Evolutionary conservation across 2,329 filamentous ascomycete species (phyloP), one percentile per base, ranked within the genome.

Genomic region (Colletotrichum sojae): DNA sequence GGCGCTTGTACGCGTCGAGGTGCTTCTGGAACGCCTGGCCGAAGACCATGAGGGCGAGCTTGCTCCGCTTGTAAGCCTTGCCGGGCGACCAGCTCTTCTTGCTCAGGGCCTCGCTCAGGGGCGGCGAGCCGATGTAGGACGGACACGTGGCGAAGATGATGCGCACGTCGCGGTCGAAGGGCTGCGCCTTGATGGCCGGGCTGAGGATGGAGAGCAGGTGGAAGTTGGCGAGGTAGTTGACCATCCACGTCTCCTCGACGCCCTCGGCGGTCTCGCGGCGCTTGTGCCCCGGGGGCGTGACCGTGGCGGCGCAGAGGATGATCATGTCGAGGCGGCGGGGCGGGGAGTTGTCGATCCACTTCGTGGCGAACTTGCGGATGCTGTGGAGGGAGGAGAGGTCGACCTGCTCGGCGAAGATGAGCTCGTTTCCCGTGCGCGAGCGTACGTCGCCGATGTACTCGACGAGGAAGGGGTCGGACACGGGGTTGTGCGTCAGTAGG

Each of bases 211-310:
- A 93, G 52, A 99, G 86, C 4, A 99, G 86, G 77, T 99, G 97
- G 82, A 98, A 98, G 79, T 98, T 98, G 71, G 94, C 92, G 46
- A 99, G 87, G 79, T 94, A 99, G 78, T 99, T 99, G 74, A 98
- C 86, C 82, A 94, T 94, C 95, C 95, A 98, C 70, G 92, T 95
- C 73, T 91, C 88, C 77, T 98, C 95, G 15, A 98, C 83, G 1
- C 94, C 94, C 76, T 98, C 94, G 6, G 85, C 81, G 0, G 94
- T 97, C 72, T 88, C 83, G 1, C 80, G 83, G 31, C 88, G 84
- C 72, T 84, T 82, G 5, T 87, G 85, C 1, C 90, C 92, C 12
- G 87, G 88, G 2, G 94, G 91, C 5, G 92, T 93, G 73, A 94
- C 83, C 0, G 91, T 92, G 52, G 92, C 92, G 10, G 92, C 96